Base-by-base conservation (phyloP, 148 eudicot genomes). In the Tetragonia tetragonoides region DNA sequence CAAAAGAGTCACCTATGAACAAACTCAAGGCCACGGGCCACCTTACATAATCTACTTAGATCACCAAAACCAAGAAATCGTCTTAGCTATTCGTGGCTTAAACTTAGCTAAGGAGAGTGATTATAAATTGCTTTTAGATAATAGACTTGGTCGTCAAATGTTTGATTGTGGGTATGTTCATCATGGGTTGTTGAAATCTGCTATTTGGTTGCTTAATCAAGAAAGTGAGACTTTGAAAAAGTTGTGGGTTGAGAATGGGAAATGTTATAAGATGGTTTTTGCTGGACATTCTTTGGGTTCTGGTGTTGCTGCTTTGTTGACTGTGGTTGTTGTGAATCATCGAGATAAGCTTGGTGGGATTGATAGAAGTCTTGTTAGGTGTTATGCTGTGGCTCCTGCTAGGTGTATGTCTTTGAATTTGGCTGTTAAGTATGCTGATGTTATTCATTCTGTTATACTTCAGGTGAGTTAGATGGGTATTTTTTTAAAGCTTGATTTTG, bases 101-200 rank as follows among this genome's bases (percentile, higher is more conserved):
- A 95, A 93, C 74, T 67, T 95, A n/a, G 77, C 62, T 0, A 95
- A 88, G n/a, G 94, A 90, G 14, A 86, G 87, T 24, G 97, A 95
- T 72, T 95, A 95, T 70, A 86, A 90, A 79, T 47, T 91, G 0
- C 61, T 95, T 21, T 79, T 93, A 4, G 87, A 93, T 23, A 93
- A 95, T 75, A 75, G 85, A 10, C 84, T 93, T 5, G 97, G 99
- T n/a, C 86, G 75, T 75, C 97, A 93, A 85, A 90, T 86, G 92
- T 95, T 91, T 57, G 99, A 95, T 68, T 97, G 99, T 2, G 99
- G 99, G 38, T 95, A 86, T 20, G 99, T 93, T 3, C 99, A 95
- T 75, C 87, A 93, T 49, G 99, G 99, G 70, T 70, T 95, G 38
- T 56, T 92, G 82, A 91, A 88, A 41, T 91, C 99, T 0, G 99